Percentiles rank a stretch among this genome's conserved stretches.
phyloP scores from a whole-genome alignment of 1,284 basidiomycete species.

The Laetiporus sulphureus region DNA sequence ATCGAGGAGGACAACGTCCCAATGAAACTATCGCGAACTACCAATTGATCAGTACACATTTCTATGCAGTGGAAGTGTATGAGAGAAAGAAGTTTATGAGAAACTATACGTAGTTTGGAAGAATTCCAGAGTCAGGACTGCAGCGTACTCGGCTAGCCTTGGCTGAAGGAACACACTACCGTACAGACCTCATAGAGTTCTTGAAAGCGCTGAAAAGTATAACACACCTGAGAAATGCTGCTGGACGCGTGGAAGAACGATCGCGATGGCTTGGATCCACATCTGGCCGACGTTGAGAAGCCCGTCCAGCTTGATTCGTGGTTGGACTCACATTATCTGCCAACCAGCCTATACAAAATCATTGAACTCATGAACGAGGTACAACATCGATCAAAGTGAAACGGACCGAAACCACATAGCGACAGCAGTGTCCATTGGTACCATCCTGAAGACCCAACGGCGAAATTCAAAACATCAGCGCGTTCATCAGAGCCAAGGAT shows the following conservation, averaged over 20 bases:
- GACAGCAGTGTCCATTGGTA: constrained; percentile 81
- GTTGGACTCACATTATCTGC: constrained; percentile 4
- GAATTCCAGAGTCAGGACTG: too few relatives aligned
- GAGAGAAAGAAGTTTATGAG: too few relatives aligned
- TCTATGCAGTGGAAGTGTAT: too few relatives aligned
- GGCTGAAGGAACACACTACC: too few relatives aligned
- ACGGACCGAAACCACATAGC: constrained; percentile 80
- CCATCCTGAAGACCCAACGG: constrained; percentile 35
- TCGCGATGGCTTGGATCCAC: constrained; percentile 86
- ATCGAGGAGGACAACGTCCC: constrained; percentile 74
- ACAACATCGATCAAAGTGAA: not conserved
- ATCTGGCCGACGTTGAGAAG: constrained; percentile 48
- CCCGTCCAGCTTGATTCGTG: too few relatives aligned
- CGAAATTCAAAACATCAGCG: constrained; percentile 6
- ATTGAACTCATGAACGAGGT: not conserved
- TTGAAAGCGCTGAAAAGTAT: not conserved
- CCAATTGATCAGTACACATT: too few relatives aligned
- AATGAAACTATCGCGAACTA: constrained; percentile 70
- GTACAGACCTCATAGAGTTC: too few relatives aligned
- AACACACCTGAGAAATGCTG: constrained; percentile 74
- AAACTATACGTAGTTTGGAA: too few relatives aligned
- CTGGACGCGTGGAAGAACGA: constrained; percentile 90
- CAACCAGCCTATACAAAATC: constrained; percentile 59
- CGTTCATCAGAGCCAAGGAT: constrained; percentile 3
- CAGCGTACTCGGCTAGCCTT: too few relatives aligned